phyloP scores from a whole-genome alignment of 306 rosid species.

The Vigna radiata region DNA sequence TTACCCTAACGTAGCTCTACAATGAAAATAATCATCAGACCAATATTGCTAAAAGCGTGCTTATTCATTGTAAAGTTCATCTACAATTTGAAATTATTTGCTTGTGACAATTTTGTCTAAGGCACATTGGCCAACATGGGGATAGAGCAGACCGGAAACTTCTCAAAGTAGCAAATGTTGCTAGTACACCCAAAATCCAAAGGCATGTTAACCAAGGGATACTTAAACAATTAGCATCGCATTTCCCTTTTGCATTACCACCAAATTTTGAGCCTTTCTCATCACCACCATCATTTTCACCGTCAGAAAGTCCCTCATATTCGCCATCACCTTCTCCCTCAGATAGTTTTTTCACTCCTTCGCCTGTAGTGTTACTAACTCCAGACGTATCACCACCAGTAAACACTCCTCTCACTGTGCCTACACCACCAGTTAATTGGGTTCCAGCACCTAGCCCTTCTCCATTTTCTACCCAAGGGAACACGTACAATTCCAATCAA shows the following conservation, averaged over 20 bases:
- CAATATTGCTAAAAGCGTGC: background rate
- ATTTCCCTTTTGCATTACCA: conserved; percentile 25
- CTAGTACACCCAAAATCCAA: conserved; percentile 1
- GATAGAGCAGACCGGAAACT: conserved; percentile 49
- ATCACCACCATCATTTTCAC: background rate
- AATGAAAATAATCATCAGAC: background rate
- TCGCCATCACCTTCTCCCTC: conserved; percentile 46
- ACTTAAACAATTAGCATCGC: conserved; percentile 38
- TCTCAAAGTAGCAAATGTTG: conserved; percentile 41
- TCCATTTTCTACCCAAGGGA: conserved; percentile 48
- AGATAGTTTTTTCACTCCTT: conserved; percentile 39
- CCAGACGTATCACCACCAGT: conserved; percentile 40
- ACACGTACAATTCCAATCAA: conserved; percentile 42
- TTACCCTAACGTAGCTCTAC: background rate
- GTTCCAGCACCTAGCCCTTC: conserved; percentile 51
- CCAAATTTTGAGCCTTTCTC: conserved; percentile 17
- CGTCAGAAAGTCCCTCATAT: conserved; percentile 2
- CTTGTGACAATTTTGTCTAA: conserved; percentile 44
- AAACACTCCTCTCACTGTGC: conserved; percentile 46
- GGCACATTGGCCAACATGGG: conserved; percentile 55
- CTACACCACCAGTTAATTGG: conserved; percentile 44
- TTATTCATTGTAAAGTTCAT: background rate
- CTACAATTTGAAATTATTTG: background rate
- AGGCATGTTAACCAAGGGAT: conserved; percentile 3
- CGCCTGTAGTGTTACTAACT: conserved; percentile 48